Conservation (phyloP, 352 stramenopile species). For the Plasmopara viticola region DNA sequence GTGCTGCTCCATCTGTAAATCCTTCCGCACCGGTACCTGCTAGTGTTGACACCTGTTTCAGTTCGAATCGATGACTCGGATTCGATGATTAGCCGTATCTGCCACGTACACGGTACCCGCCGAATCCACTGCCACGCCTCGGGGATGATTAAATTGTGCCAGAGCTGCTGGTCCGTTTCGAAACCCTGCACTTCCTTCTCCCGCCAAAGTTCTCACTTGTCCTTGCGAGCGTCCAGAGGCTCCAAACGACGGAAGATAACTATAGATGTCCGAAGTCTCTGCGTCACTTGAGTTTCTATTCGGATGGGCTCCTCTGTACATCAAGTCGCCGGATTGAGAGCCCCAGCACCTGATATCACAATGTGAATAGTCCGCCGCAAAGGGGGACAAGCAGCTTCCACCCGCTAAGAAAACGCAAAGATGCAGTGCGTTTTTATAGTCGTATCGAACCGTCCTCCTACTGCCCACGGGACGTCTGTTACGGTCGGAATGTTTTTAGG, state of each 20-base stretch:
- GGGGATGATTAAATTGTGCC: constrained; percentile 86
- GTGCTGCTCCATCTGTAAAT: constrained; percentile 36
- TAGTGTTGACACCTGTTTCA: constrained; percentile 43
- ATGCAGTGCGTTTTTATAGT: constrained; percentile 82
- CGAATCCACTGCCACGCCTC: constrained; percentile 89
- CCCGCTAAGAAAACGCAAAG: constrained; percentile 89
- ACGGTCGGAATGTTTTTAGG: constrained; percentile 90
- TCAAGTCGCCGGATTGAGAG: constrained; percentile 27
- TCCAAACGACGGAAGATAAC: constrained; percentile 30
- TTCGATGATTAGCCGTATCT: constrained; percentile 92
- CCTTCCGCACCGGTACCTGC: constrained; percentile 48
- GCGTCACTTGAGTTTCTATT: constrained; percentile 35
- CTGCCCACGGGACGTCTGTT: constrained; percentile 89
- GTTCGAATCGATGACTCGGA: constrained; percentile 68
- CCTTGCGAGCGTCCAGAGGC: constrained; percentile 85
- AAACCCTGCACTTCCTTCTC: constrained; percentile 70
- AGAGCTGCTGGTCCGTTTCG: constrained; percentile 49
- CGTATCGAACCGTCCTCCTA: constrained; percentile 85
- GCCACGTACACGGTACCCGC: constrained; percentile 91
- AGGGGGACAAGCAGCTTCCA: constrained; percentile 69
- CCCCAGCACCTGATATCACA: constrained; percentile 93
- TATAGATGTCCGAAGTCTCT: constrained; percentile 63
- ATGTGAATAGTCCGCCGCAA: constrained; percentile 78
- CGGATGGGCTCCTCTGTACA: constrained; percentile 26
- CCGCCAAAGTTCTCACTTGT: constrained; percentile 85